Evolutionary conservation across 345 rosid genomes (phyloP).

Genomic region (Salix dunnii): DNA sequence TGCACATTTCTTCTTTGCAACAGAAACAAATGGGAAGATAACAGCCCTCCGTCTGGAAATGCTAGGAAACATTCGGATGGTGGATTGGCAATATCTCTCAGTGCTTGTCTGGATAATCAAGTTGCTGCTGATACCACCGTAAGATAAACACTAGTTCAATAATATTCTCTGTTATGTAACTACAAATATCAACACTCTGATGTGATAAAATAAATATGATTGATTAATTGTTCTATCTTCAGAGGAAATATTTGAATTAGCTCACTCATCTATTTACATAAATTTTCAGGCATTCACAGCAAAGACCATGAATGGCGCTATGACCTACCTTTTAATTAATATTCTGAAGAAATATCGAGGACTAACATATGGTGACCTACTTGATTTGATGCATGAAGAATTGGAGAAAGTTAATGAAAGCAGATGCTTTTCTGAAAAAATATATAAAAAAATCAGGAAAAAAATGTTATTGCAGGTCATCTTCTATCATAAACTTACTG

Average conservation of each 20-base stretch:
- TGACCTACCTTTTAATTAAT: conserved; percentile 17
- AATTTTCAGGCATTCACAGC: conserved; percentile 13
- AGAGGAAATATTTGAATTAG: no score
- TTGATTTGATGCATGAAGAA: conserved; percentile 12
- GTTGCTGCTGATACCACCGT: conserved; percentile 22
- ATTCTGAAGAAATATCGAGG: background rate
- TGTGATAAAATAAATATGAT: no score
- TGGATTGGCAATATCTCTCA: conserved; percentile 23
- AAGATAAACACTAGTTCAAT: background rate
- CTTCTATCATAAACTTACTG: background rate
- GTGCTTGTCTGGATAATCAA: conserved; percentile 20
- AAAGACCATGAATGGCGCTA: conserved; percentile 17
- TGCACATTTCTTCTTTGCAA: background rate
- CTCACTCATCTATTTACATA: background rate
- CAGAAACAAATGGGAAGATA: conserved; percentile 34
- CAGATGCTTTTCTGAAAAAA: background rate
- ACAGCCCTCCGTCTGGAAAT: conserved; percentile 25
- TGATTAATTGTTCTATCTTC: no score
- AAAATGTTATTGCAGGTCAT: conserved; percentile 16
- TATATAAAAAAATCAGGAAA: background rate
- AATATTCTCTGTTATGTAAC: background rate
- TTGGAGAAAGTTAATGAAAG: conserved; percentile 5
- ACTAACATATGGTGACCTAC: conserved; percentile 9
- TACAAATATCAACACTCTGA: no score
- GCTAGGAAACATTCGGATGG: conserved; percentile 22